Evolutionary conservation across 1,284 basidiomycete genomes (phyloP).

Genomic region (Vanrija sp.): DNA sequence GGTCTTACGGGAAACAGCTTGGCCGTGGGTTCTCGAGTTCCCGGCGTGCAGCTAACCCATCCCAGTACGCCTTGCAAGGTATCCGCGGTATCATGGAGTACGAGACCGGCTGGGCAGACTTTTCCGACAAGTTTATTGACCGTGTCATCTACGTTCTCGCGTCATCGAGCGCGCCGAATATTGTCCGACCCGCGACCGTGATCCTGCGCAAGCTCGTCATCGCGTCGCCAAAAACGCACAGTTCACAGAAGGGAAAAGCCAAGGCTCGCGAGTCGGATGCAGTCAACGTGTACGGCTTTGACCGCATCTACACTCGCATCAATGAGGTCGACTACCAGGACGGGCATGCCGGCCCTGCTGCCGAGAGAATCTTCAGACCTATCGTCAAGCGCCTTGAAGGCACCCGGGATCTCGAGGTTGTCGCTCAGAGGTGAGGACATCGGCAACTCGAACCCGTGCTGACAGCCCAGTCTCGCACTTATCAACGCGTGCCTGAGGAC

Average conservation of each 20-base stretch:
- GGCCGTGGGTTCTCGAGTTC: conserved; percentile 55
- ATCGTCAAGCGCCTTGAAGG: conserved; percentile 74
- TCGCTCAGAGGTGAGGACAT: conserved; percentile 65
- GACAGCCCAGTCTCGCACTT: conserved; percentile 65
- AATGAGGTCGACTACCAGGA: conserved; percentile 59
- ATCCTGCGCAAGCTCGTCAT: conserved; percentile 43
- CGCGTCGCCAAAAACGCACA: conserved; percentile 22
- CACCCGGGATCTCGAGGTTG: conserved; percentile 72
- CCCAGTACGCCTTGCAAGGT: conserved; percentile 40
- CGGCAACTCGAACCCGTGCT: conserved; percentile 4
- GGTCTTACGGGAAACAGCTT: conserved; percentile 68
- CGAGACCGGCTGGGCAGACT: conserved; percentile 37
- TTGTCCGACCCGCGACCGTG: conserved; percentile 87
- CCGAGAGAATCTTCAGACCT: conserved; percentile 33
- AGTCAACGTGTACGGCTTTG: conserved; percentile 67
- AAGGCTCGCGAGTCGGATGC: conserved; percentile 15
- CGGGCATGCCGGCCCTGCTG: conserved; percentile 30
- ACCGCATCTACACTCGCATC: conserved; percentile 77
- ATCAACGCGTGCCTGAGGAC: conserved; percentile 64
- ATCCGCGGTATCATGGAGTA: conserved; percentile 39
- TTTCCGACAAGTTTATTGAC: conserved; percentile 32
- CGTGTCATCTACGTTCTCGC: conserved; percentile 73
- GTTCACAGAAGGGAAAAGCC: conserved; percentile 17
- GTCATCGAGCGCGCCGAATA: conserved; percentile 72
- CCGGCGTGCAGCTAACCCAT: neutral